Evolutionary conservation across 2,329 filamentous ascomycete species (phyloP).

Genomic region (Sporothrix dimorphospora): DNA sequence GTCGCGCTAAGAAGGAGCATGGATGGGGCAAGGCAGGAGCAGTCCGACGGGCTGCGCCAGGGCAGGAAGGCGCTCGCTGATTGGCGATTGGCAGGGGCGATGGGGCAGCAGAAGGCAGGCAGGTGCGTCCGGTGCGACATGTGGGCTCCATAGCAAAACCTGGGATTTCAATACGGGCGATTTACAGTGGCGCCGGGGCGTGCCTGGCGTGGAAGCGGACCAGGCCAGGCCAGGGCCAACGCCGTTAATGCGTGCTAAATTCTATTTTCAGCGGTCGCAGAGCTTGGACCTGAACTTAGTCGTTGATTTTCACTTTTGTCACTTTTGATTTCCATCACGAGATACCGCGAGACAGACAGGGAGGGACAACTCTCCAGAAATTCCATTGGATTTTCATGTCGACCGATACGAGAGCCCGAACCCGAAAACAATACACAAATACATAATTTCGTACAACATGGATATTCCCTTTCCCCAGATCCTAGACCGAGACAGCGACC

Average conservation of each 20-base stretch:
- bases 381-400: background rate
- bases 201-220: background rate
- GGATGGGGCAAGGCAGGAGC: constrained; percentile 9
- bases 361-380: background rate
- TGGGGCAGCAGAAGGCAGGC: too few relatives aligned
- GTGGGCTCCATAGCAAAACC: background rate
- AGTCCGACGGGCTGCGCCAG: background rate
- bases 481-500: background rate
- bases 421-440: background rate
- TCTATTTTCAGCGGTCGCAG: background rate
- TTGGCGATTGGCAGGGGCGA: constrained; percentile 31
- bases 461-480: background rate
- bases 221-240: background rate
- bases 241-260: background rate
- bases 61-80: constrained; percentile 14
- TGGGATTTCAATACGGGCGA: background rate
- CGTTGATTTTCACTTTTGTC: background rate
- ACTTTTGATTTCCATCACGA: background rate
- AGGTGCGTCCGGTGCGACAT: background rate
- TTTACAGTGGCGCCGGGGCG: constrained; percentile 9
- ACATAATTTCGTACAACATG: background rate
- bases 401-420: constrained; percentile 2
- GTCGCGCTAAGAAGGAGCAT: constrained; percentile 13
- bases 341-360: background rate
- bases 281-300: background rate